Conservation (phyloP, 2,329 filamentous ascomycete genomes). For the Davidsoniella virescens region DNA sequence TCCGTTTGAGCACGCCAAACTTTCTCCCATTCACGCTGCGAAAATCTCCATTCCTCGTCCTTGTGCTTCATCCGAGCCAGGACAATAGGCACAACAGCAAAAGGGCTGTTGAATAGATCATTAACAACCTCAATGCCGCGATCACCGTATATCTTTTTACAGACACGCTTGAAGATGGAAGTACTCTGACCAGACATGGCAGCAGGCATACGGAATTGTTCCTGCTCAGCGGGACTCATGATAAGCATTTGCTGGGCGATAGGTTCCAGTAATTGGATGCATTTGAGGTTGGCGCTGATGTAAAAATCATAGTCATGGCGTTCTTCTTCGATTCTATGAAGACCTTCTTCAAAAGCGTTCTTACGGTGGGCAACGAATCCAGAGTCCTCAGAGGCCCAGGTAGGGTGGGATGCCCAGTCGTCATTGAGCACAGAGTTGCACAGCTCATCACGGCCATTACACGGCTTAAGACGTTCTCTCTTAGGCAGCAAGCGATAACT, state of each 20-base stretch:
- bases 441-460: slow-evolving; percentile 86
- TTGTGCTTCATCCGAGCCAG: slow-evolving; percentile 86
- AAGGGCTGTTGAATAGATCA: slow-evolving; percentile 71
- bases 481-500: slow-evolving; percentile 89
- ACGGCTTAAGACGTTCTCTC: slow-evolving; percentile 76
- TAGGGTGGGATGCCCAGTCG: slow-evolving; percentile 96
- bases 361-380: slow-evolving; percentile 96
- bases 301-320: slow-evolving; percentile 98
- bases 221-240: slow-evolving; percentile 56
- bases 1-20: slow-evolving; percentile 95
- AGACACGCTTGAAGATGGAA: slow-evolving; percentile 89
- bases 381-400: slow-evolving; percentile 95
- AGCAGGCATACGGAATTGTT: slow-evolving; percentile 60
- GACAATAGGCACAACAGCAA: slow-evolving; percentile 75
- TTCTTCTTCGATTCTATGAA: slow-evolving; percentile 94
- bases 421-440: slow-evolving; percentile 90
- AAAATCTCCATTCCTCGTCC: slow-evolving; percentile 93
- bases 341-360: slow-evolving; percentile 83
- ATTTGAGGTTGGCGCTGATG: slow-evolving; percentile 87
- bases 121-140: slow-evolving; percentile 71
- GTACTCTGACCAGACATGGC: slow-evolving; percentile 86
- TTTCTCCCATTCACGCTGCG: slow-evolving; percentile 95
- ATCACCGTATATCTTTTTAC: slow-evolving; percentile 95
- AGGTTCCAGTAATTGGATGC: slow-evolving; percentile 88
- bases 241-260: slow-evolving; percentile 80